Evolutionary conservation across 1,284 basidiomycete species (phyloP), one percentile per base, ranked within the genome.

Genomic region (Dichomitus squalens): DNA sequence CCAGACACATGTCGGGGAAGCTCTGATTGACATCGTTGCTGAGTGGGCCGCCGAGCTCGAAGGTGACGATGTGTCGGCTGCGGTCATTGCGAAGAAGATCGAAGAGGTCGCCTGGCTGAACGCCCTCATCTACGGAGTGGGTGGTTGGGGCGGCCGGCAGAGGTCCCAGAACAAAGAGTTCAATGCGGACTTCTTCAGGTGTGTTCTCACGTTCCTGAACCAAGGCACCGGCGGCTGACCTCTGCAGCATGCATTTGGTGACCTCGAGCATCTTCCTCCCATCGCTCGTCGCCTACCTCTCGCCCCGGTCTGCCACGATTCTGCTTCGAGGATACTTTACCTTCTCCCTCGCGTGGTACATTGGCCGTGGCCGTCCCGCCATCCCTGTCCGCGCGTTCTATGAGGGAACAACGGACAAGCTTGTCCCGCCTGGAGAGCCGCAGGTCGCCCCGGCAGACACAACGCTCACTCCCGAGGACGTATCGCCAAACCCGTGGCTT

Each of bases 401-500:
- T 64, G 52, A 34, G 31, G 48, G 34, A 2, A 49, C 63, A 62
- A 68, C 51, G 54, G 64, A 54, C 7, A 46, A 31, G 18, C 69
- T 43, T 20, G 60, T 39, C 0, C 59, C 62, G 11, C 53, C 68
- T 21, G 23, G 20, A 7, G 70, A 72, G 14, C 71, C 74, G 0
- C 71, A 72, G 4, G 60, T 68, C 2, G 60, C 61, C 8, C 70
- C 76, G 4, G 61, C 70, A 0, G 58, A 68, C 18, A 68, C 67
- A 16, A 70, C 73, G 2, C 69, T 77, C 14, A 73, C 76, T 9
- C 60, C 68, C 0, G 56, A 64, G 1, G 63, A 69, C 6, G 33
- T 31, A n/a, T 62, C 70, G 7, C 78, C 79, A 5, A 80, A 84
- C 58, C 69, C 78, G 1, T 87, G 84, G 85, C 72, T 80, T 14